Conservation (phyloP, 2,329 filamentous ascomycete genomes). For the Fusarium sp. region DNA sequence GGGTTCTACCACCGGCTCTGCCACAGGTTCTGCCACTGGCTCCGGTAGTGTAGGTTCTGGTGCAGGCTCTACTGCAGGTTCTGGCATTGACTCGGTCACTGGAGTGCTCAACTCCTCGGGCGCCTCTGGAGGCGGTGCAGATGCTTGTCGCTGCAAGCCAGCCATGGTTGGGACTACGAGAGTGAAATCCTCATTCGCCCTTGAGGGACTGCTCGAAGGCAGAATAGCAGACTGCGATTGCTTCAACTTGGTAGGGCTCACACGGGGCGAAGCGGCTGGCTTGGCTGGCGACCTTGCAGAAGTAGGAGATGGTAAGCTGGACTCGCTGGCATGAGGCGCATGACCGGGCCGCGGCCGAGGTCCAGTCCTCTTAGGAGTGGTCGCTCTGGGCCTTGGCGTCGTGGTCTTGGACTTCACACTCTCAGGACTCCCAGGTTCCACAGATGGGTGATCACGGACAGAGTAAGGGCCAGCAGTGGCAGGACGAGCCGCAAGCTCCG, state of each 20-base stretch:
- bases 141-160: conserved; percentile 43
- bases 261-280: conserved; percentile 51
- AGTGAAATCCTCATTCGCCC: conserved; percentile 61
- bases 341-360: conserved; percentile 58
- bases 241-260: conserved; percentile 53
- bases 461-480: conserved; percentile 73
- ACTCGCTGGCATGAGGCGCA: conserved; percentile 59
- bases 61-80: conserved; percentile 4
- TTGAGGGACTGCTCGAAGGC: conserved; percentile 54
- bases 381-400: conserved; percentile 60
- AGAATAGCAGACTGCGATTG: conserved; percentile 44
- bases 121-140: conserved; percentile 16
- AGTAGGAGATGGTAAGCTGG: conserved; percentile 57
- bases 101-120: conserved; percentile 28
- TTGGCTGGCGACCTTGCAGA: conserved; percentile 46
- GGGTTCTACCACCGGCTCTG: conserved; percentile 7
- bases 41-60: conserved; percentile 15
- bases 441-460: conserved; percentile 55
- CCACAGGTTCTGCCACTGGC: conserved; percentile 10
- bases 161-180: conserved; percentile 59
- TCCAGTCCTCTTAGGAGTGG: conserved; percentile 61
- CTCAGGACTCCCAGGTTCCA: conserved; percentile 56
- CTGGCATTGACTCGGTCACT: conserved; percentile 19
- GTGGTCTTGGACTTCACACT: conserved; percentile 55
- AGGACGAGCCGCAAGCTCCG: conserved; percentile 65